Evolutionary conservation across 306 rosid species (phyloP), one percentile per base, ranked within the genome.

Genomic region (Urtica urens): DNA sequence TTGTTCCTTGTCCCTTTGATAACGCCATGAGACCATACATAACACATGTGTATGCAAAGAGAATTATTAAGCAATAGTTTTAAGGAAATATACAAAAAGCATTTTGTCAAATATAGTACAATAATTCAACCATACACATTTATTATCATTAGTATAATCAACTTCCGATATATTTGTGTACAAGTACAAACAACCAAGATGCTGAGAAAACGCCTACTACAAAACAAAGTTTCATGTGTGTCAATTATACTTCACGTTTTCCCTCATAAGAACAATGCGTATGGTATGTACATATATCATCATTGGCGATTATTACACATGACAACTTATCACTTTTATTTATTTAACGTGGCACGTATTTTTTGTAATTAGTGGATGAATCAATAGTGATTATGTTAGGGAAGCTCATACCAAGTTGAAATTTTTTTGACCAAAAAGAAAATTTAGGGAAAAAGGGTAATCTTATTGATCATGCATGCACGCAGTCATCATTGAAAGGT

Each of bases 391-490:
- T n/a, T n/a, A n/a, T n/a, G n/a, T n/a, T n/a, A n/a, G n/a, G n/a
- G n/a, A n/a, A n/a, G n/a, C n/a, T n/a, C n/a, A n/a, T n/a, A n/a
- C n/a, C n/a, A n/a, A n/a, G n/a, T 38, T 10, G 16, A 38, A 38
- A 13, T 7, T 17, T 42, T 46, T 46, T 22, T 2, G 11, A 14
- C 23, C 9, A 16, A 10, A 27, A 49, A 17, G 10, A 10, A 49
- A 15, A 29, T 16, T 5, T 3, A 22, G 23, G 31, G n/a, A 10
- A 5, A 37, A 53, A 34, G 35, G 41, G 10, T 23, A 33, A 8
- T 41, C 5, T 23, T 31, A 22, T 22, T 17, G 37, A 42, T 41
- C 52, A 43, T 61, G 66, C 66, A 51, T 61, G 66, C 66, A 51
- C 44, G 43, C 43, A 51, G 34, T 34, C 58, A 60, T 60, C 43